Evolutionary conservation across 352 stramenopile species (phyloP).

Genomic region (Globisporangium takayamanum): DNA sequence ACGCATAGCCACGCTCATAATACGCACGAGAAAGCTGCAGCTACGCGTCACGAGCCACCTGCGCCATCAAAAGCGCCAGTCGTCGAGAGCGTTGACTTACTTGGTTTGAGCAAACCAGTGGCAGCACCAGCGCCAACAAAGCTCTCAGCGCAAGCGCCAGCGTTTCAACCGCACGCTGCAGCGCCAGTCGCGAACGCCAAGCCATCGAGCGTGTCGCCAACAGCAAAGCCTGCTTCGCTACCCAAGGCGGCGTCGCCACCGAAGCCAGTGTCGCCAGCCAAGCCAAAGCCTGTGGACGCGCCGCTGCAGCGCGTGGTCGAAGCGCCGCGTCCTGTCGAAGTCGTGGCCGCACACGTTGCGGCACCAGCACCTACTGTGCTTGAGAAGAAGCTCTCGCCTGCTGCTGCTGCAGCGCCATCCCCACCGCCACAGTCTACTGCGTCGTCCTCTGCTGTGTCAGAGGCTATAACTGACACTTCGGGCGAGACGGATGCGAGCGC

Average conservation of each 20-base stretch:
- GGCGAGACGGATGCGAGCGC: not conserved
- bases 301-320: not conserved
- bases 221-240: not conserved
- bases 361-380: slow-evolving; percentile 7
- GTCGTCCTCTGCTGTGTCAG: too few species aligned
- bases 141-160: slow-evolving; percentile 1
- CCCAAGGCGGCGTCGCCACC: not conserved
- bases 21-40: not conserved
- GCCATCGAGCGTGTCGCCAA: not conserved
- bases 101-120: slow-evolving; percentile 29
- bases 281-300: not conserved
- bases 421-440: too few species aligned
- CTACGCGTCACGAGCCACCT: slow-evolving; percentile 16
- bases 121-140: not conserved
- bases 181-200: slow-evolving; percentile 12
- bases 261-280: not conserved
- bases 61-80: slow-evolving; percentile 3
- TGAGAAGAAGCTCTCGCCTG: slow-evolving; percentile 14
- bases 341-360: slow-evolving; percentile 6
- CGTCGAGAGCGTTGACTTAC: slow-evolving; percentile 38
- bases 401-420: not conserved
- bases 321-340: slow-evolving; percentile 5
- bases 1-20: not conserved
- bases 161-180: slow-evolving; percentile 15
- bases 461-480: not conserved